Conservation (phyloP, 1,284 basidiomycete species). For the Vanrija pseudolonga region DNA sequence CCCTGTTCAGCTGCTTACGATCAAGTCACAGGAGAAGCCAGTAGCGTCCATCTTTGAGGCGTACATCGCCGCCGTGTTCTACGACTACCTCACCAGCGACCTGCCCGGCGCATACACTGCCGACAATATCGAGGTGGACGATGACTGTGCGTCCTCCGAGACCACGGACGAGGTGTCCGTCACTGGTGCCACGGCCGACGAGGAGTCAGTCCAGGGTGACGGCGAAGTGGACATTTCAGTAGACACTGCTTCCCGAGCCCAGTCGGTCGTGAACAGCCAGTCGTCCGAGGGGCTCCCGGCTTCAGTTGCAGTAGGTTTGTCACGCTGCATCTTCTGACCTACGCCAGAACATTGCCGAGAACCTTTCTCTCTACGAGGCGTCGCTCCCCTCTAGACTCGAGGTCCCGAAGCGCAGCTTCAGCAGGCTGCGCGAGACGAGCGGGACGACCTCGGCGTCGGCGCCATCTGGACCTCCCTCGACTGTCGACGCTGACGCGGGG, state of each 20-base stretch:
- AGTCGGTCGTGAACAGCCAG: not conserved
- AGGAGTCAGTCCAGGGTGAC: not conserved
- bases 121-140: not conserved
- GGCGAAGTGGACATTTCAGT: not conserved
- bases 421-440: too few relatives aligned
- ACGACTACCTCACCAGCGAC: slow-evolving; percentile 22
- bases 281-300: not conserved
- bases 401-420: too few relatives aligned
- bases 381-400: too few relatives aligned
- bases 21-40: slow-evolving; percentile 20
- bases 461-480: not conserved
- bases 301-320: too few relatives aligned
- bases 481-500: not conserved
- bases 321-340: too few relatives aligned
- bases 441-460: too few relatives aligned
- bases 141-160: not conserved
- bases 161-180: not conserved
- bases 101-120: slow-evolving; percentile 8
- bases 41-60: slow-evolving; percentile 37
- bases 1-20: slow-evolving; percentile 9
- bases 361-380: too few relatives aligned
- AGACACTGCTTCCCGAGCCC: not conserved
- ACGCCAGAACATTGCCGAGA: too few relatives aligned
- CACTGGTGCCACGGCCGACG: slow-evolving; percentile 3
- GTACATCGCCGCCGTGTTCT: slow-evolving; percentile 38